Evolutionary conservation across 495 filamentous ascomycete genomes (phyloP).

Genomic region (Cercophora sp.): DNA sequence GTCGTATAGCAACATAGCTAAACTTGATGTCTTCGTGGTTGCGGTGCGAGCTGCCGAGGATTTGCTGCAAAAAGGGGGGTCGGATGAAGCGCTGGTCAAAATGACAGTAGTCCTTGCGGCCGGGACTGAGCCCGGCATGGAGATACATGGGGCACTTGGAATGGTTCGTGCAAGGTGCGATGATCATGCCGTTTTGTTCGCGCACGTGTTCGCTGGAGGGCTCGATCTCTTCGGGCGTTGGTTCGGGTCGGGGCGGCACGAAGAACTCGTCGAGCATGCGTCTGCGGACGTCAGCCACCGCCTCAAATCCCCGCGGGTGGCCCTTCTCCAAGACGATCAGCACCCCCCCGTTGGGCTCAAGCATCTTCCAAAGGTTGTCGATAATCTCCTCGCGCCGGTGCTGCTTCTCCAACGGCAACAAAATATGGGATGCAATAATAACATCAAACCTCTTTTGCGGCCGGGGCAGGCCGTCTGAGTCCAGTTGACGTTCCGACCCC

Average conservation of each 20-base stretch:
- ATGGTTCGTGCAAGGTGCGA: conserved; percentile 96
- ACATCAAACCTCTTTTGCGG: conserved; percentile 80
- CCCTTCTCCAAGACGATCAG: conserved; percentile 90
- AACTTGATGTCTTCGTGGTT: conserved; percentile 91
- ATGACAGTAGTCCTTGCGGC: conserved; percentile 85
- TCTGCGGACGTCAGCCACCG: conserved; percentile 76
- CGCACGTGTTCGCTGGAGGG: conserved; percentile 23
- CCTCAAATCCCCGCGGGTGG: conserved; percentile 85
- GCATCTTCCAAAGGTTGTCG: conserved; percentile 82
- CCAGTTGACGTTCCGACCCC: conserved; percentile 37
- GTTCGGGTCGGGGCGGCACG: conserved; percentile 53
- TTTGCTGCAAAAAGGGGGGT: conserved; percentile 73
- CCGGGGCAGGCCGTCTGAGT: conserved; percentile 35
- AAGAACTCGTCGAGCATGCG: conserved; percentile 74
- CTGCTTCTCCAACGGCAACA: conserved; percentile 68
- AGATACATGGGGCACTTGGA: conserved; percentile 82
- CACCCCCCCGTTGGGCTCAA: conserved; percentile 80
- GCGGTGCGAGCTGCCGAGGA: conserved; percentile 60
- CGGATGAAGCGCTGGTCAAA: conserved; percentile 87
- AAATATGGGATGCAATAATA: conserved; percentile 79
- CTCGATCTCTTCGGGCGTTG: conserved; percentile 26
- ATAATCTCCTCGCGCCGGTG: conserved; percentile 71
- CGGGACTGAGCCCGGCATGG: conserved; percentile 57
- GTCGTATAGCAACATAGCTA: conserved; percentile 83
- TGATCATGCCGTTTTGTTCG: conserved; percentile 76